Evolutionary conservation across 495 filamentous ascomycete species (phyloP), one percentile per base, ranked within the genome.

Genomic region (Pyrenula aspistea): DNA sequence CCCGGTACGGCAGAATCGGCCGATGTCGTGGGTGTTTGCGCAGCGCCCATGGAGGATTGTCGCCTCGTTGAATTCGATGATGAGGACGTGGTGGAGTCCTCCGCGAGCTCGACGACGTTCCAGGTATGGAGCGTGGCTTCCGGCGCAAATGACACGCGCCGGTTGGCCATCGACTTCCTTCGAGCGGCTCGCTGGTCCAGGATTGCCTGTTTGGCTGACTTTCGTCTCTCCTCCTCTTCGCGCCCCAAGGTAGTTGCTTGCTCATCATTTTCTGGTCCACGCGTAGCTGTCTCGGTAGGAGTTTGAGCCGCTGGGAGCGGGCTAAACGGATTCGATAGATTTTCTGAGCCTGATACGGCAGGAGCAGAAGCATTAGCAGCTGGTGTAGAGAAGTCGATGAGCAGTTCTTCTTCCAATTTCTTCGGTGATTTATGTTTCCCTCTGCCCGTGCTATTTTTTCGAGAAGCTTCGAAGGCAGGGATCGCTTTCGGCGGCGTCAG

Each of bases 71-170:
- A 80, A 55, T 84, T 84, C 0, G 88, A 81, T 10, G 89, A 79
- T 25, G 88, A 91, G 2, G 90, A 94, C 12, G 86, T 88, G 0
- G 89, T 94, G 25, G 87, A 88, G 64, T 95, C 90, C 58, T 89
- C 88, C 58, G 84, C 80, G 56, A 92, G 85, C 61, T 97, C 92
- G 2, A 95, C 81, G 54, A 96, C 91, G 65, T 96, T 91, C 83
- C 95, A 99, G 2, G 93, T 99, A 66, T 99, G 93, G 25, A 99
- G 73, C 10, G 93, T 99, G 12, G 93, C 93, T 69, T 99, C 93
- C 1, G 93, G 93, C 2, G 93, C 93, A 65, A 99, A 99, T 0
- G 92, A 96, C 47, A 99, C 93, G 57, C 93, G 83, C 63, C 94
- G 87, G 69, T 93, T 92, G 25, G 88, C 90, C 59, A 95, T 79